Evolutionary conservation across 495 filamentous ascomycete species (phyloP).

Genomic region (Ascodesmis nigricans): DNA sequence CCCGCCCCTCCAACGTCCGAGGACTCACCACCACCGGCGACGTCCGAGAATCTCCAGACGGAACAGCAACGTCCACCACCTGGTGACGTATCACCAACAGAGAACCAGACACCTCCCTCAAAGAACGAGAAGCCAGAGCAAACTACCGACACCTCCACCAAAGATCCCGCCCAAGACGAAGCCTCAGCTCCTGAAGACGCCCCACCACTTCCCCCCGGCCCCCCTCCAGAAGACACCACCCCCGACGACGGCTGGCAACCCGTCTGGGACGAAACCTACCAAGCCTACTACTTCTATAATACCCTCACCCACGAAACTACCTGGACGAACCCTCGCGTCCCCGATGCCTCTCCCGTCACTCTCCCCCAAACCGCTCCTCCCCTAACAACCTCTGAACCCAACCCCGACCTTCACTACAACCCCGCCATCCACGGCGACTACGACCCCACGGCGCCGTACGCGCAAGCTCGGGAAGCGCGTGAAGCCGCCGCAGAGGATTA

Average conservation of each 20-base stretch:
- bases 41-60: too few relatives aligned
- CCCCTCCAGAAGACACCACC: slow-evolving; percentile 25
- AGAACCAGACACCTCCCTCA: too few relatives aligned
- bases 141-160: too few relatives aligned
- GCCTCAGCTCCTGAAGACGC: too few relatives aligned
- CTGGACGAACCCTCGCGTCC: slow-evolving; percentile 77
- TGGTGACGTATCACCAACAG: too few relatives aligned
- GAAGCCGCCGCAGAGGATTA: slow-evolving; percentile 32
- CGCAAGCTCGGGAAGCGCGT: slow-evolving; percentile 26
- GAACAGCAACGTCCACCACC: too few relatives aligned
- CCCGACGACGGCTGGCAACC: slow-evolving; percentile 73
- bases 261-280: slow-evolving; percentile 50
- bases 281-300: slow-evolving; percentile 80
- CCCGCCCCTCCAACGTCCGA: too few relatives aligned
- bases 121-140: too few relatives aligned
- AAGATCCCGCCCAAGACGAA: too few relatives aligned
- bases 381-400: slow-evolving; percentile 6
- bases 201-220: slow-evolving; percentile 34
- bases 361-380: slow-evolving; percentile 6
- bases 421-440: slow-evolving; percentile 91
- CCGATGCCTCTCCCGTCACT: slow-evolving; percentile 25
- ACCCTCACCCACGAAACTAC: slow-evolving; percentile 52
- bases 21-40: too few relatives aligned
- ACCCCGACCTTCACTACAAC: slow-evolving; percentile 40
- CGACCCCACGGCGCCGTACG: slow-evolving; percentile 83